phyloP scores from a whole-genome alignment of 192 early-diverging fungal genomes.

The Mortierella antarctica region DNA sequence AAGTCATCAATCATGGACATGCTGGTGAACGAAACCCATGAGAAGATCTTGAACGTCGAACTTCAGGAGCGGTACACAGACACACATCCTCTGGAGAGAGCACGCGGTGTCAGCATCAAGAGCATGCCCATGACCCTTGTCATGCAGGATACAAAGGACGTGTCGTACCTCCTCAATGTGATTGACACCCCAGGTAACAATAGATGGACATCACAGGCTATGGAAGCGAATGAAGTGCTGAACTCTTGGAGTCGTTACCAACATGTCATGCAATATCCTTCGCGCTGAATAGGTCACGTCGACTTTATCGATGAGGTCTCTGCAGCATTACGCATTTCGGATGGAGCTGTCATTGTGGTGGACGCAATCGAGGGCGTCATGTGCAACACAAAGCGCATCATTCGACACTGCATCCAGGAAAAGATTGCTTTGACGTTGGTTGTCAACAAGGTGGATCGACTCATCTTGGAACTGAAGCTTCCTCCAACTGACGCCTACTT shows the following conservation, averaged over 20 bases:
- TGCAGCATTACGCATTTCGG: conserved; percentile 85
- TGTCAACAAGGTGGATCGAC: conserved; percentile 98
- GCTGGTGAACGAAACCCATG: conserved; percentile 91
- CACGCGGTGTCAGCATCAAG: conserved; percentile 92
- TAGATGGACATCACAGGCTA: neutral
- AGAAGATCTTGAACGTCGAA: conserved; percentile 54
- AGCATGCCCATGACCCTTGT: conserved; percentile 93
- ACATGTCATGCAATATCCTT: neutral
- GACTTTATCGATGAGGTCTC: conserved; percentile 95
- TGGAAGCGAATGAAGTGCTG: neutral
- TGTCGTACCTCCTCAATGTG: conserved; percentile 90
- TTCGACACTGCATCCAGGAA: conserved; percentile 84
- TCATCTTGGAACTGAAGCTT: conserved; percentile 95
- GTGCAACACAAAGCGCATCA: conserved; percentile 90
- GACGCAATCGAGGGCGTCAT: conserved; percentile 98
- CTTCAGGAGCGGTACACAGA: conserved; percentile 88
- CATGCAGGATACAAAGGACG: conserved; percentile 86
- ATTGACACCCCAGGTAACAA: conserved; percentile 88
- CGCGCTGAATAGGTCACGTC: conserved; percentile 75
- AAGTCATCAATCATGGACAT: conserved; percentile 96
- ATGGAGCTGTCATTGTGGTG: conserved; percentile 93
- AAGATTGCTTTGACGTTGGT: conserved; percentile 84
- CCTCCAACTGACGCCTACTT: conserved; percentile 98
- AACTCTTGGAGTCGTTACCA: neutral
- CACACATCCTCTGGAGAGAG: conserved; percentile 89